Evolutionary conservation across 1,284 basidiomycete genomes (phyloP).

Genomic region (Ceratobasidium sp.): DNA sequence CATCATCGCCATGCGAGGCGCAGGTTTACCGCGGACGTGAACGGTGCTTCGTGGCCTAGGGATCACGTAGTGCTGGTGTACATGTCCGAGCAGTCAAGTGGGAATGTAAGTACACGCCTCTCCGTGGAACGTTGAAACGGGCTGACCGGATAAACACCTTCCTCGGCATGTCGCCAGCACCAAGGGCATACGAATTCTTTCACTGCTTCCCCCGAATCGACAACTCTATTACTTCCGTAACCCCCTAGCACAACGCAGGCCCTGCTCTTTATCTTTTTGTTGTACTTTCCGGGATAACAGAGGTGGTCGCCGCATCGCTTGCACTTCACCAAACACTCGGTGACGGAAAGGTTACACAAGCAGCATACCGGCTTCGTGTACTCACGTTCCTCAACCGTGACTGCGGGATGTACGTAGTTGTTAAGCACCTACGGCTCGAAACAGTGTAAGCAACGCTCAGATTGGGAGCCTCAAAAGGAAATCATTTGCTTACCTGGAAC

Average conservation of each 20-base stretch:
- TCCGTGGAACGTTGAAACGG: too few species aligned
- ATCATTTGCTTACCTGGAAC: slow-evolving; percentile 19
- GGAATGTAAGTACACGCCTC: neutral
- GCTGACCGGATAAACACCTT: slow-evolving; percentile 20
- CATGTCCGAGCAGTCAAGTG: neutral
- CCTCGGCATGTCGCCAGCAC: slow-evolving; percentile 23
- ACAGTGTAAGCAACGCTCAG: neutral
- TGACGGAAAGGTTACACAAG: neutral
- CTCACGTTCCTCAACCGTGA: neutral
- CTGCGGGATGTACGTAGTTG: neutral
- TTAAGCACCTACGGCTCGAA: neutral
- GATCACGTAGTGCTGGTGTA: slow-evolving; percentile 10
- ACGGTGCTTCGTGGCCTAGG: neutral
- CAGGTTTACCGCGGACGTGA: neutral
- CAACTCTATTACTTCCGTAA: neutral
- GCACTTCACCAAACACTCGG: slow-evolving; percentile 1
- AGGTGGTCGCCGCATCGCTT: neutral
- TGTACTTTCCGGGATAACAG: slow-evolving; percentile 11
- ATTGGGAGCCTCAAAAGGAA: neutral
- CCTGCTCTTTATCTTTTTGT: neutral
- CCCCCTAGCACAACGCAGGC: neutral
- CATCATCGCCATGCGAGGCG: slow-evolving; percentile 30
- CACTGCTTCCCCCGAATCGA: neutral
- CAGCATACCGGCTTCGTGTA: neutral
- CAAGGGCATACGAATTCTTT: neutral